Evolutionary conservation across 164 flowering plant species (phyloP), one percentile per base, ranked within the genome.

Genomic region (Umbellularia californica): DNA sequence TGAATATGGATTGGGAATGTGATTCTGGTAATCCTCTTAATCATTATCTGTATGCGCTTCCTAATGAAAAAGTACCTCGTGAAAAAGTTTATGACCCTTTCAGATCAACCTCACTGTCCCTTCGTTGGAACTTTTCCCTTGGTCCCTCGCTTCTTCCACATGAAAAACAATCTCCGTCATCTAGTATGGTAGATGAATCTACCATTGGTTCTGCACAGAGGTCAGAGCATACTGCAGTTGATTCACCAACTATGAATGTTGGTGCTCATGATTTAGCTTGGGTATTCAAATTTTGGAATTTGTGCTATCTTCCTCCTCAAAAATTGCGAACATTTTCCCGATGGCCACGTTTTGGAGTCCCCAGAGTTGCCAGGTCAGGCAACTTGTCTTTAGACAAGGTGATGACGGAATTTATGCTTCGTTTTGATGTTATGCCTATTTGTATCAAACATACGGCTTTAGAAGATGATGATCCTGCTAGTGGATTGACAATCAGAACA

Each of bases 211-310:
- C 85, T 41, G 79, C 76, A 66, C 25, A 72, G 67, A 81, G 76
- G 69, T 63, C 75, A 2, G 90, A 85, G 68, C 75, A 83, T 74
- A 65, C 22, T 58, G 66, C 80, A 51, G 62, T 64, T 76, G 82
- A 81, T 77, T 81, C 87, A 17, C 92, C 98, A 70, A 85, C 84
- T 11, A 5, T 92, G 72, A 88, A 85, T 76, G 33, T 92, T 74
- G 99, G 95, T 66, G 93, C 95, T 75, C 98, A 96, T 89, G 98
- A 96, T 87, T 80, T 96, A 66, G 97, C 97, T n/a, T 96, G 99
- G 99, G 20, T 94, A 23, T 33, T 85, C 25, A 96, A 83, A 79
- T 94, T 91, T 72, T 94, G 97, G 97, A 88, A 80, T 80, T 24
- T 94, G 88, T 87, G 85, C 72, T 92, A 91, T 78, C 50, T 73